These are phyloP conservation scores for Elaeagnus macrophylla DNA, from an alignment of 306 rosid species.

Conservation along the genomic window DNA sequence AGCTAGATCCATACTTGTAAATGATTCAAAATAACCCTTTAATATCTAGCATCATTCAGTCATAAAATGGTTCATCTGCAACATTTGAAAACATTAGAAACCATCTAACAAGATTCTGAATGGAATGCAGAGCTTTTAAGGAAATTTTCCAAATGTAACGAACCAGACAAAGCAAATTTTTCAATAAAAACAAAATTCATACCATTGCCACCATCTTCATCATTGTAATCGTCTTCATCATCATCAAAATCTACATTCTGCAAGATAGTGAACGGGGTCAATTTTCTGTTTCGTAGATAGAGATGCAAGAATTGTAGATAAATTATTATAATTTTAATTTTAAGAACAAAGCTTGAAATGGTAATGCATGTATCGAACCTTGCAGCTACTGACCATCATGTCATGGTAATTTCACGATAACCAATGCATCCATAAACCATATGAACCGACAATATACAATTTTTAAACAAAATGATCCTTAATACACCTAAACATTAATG, in stretches of 20 bases:
- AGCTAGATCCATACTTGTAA: too few relatives aligned
- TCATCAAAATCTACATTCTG: slow-evolving; percentile 45
- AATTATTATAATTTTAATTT: too few relatives aligned
- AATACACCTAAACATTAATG: too few relatives aligned
- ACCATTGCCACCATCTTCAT: slow-evolving; percentile 32
- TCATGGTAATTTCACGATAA: neutral
- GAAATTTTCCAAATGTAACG: too few relatives aligned
- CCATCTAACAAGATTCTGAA: neutral
- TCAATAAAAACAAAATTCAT: neutral
- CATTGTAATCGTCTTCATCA: slow-evolving; percentile 42
- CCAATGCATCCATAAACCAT: neutral
- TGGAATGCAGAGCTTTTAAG: neutral
- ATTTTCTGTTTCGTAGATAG: neutral
- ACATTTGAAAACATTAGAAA: neutral
- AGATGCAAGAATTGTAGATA: neutral
- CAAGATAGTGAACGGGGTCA: slow-evolving; percentile 9
- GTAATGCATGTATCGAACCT: neutral
- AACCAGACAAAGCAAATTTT: neutral
- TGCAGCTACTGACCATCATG: neutral
- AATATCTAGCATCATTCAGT: too few relatives aligned
- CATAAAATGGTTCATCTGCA: neutral
- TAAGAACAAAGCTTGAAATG: too few relatives aligned
- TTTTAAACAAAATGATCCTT: neutral
- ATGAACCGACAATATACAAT: neutral
- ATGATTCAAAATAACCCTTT: too few relatives aligned